These are phyloP conservation scores for Chenopodium quinoa DNA, from an alignment of 148 eudicot genomes.

Conservation along the genomic window DNA sequence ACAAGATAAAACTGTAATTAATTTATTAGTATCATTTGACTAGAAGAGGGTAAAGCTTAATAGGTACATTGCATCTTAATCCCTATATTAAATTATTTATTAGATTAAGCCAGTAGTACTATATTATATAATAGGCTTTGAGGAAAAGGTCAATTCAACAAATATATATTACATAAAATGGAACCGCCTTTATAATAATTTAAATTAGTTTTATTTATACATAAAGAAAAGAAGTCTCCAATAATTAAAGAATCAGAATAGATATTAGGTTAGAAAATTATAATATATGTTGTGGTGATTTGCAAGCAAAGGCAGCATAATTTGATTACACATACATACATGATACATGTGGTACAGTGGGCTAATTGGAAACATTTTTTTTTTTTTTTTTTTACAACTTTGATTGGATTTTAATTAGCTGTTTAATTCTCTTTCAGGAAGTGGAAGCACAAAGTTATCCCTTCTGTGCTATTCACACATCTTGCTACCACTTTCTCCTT, in stretches of 20 bases:
- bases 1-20: not conserved
- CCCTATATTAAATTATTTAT: not conserved
- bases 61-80: not conserved
- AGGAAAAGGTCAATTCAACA: conserved; percentile 24
- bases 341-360: conserved; percentile 25
- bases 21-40: not conserved
- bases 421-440: conserved; percentile 12
- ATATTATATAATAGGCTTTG: not conserved
- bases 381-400: conserved; percentile 4
- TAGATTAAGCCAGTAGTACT: not conserved
- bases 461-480: conserved; percentile 32
- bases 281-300: conserved; percentile 12
- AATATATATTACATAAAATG: not conserved
- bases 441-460: conserved; percentile 34
- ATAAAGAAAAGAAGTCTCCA: conserved; percentile 5
- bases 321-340: conserved; percentile 10
- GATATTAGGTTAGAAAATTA: not conserved
- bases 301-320: conserved; percentile 19
- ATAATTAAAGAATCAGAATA: conserved; percentile 24
- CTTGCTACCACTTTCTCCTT: not conserved
- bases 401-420: conserved; percentile 33
- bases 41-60: not conserved
- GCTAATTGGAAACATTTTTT: not conserved
- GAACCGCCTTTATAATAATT: not conserved
- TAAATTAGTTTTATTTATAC: not conserved